Base-by-base conservation (phyloP, 2,329 filamentous ascomycete genomes). In the Mycosphaerella sp. region DNA sequence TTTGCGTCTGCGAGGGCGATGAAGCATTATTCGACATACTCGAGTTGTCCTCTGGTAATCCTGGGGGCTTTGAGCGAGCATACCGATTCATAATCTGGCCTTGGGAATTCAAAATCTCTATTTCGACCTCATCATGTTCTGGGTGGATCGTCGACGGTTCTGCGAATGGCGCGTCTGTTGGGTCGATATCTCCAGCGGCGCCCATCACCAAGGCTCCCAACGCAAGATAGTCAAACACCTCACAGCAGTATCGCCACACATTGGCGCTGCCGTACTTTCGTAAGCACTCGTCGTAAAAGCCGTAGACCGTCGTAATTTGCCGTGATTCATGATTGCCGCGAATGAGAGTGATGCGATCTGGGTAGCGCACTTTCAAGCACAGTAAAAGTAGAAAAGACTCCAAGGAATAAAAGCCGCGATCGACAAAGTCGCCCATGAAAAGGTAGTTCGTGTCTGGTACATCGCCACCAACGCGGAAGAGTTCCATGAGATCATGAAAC, bases 361-460 rank as follows among this genome's bases (percentile, higher is more conserved):
- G 93, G 68, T 97, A 97, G 68, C 91, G 86, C 55, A 97, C 91
- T 78, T 97, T 97, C 63, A 97, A 82, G 67, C 89, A 95, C 47
- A 98, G 81, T 9, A 98, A 84, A 49, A 98, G 86, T 55, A 96
- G 84, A 68, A 98, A 96, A 4, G 90, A 93, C 73, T 98, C 91
- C 62, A 98, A 84, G 2, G 89, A 95, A 75, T 97, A 98, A 78
- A 96, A 98, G 52, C 91, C 91, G 59, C 91, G 87, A 71, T 98
- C 91, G 67, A 98, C 91, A 64, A 96, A 98, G 71, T 98, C 91
- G 68, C 91, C 91, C 55, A 98, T 81, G 69, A 98, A 98, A 42
- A 98, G 79, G 70, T 98, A 98, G 69, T 98, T 98, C 42, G 93
- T 98, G 70, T 98, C 89, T 16, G 93, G 93, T 71, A 91, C 96